A percentile compares a stretch with the other conserved stretches of the same genome.
These are phyloP conservation scores for Straminergon stramineum DNA, from an alignment of 225 moss, liverwort and hornwort genomes.

Conservation along the genomic window DNA sequence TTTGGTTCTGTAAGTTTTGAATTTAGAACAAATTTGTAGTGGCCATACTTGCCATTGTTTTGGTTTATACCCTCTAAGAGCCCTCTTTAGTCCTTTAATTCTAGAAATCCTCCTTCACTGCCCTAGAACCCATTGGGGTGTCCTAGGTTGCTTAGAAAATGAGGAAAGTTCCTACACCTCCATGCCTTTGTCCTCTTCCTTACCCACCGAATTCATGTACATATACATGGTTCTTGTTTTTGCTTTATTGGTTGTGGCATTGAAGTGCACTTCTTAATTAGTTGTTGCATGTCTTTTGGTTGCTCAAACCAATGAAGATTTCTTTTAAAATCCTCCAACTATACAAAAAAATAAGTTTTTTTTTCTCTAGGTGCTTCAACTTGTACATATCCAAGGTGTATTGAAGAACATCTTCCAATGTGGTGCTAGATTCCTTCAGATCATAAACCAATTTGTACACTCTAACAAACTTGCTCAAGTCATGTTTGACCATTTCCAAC, in stretches of 20 bases:
- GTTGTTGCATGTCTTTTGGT: rapidly evolving
- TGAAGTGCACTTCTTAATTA: no score
- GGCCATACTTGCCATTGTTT: rapidly evolving
- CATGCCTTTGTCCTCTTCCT: not conserved
- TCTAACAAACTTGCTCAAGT: not conserved
- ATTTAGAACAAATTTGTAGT: rapidly evolving
- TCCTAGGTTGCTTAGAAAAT: rapidly evolving
- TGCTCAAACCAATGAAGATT: rapidly evolving
- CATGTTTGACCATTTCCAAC: not conserved
- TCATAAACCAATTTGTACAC: not conserved
- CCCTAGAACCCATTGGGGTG: rapidly evolving
- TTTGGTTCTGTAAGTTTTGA: not conserved
- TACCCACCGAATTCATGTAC: rapidly evolving
- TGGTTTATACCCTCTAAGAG: rapidly evolving
- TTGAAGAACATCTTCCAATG: not conserved
- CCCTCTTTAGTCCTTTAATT: not conserved
- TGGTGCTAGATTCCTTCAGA: not conserved
- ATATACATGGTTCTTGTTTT: rapidly evolving
- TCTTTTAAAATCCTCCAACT: not conserved
- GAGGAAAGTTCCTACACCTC: not conserved
- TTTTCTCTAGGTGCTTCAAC: rapidly evolving
- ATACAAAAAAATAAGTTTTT: not conserved
- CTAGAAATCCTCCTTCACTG: rapidly evolving
- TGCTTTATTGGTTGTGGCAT: not conserved
- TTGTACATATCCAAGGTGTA: not conserved